Evolutionary conservation across 768 basidiomycete genomes (phyloP).

Genomic region (Saitozyma podzolica): DNA sequence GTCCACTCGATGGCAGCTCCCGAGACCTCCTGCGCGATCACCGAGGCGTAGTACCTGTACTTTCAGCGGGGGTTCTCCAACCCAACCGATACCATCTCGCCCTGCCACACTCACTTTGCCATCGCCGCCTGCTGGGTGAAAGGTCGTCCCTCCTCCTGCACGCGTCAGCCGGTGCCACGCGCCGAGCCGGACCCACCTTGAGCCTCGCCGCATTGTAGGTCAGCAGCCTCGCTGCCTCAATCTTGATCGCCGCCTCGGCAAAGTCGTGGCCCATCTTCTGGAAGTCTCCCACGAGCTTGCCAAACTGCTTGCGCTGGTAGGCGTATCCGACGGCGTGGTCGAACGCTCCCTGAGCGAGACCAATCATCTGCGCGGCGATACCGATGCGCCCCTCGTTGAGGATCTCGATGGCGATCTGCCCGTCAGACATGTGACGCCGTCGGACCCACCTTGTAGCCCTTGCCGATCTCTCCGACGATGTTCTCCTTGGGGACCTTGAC

Average conservation of each 20-base stretch:
- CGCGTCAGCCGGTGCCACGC: slow-evolving; percentile 44
- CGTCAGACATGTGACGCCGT: not conserved
- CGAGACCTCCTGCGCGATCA: slow-evolving; percentile 82
- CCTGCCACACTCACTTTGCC: slow-evolving; percentile 64
- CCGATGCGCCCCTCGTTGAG: slow-evolving; percentile 97
- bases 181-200: slow-evolving; percentile 35
- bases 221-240: slow-evolving; percentile 83
- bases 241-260: slow-evolving; percentile 81
- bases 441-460: slow-evolving; percentile 74
- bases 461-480: slow-evolving; percentile 75
- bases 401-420: slow-evolving; percentile 88
- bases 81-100: not conserved
- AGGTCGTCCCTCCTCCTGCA: slow-evolving; percentile 71
- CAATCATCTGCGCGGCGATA: slow-evolving; percentile 98
- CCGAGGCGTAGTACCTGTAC: slow-evolving; percentile 69
- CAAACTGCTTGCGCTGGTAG: slow-evolving; percentile 90
- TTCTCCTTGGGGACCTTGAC: slow-evolving; percentile 81
- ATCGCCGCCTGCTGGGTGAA: slow-evolving; percentile 96
- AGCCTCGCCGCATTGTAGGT: slow-evolving; percentile 95
- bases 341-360: slow-evolving; percentile 95
- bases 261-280: slow-evolving; percentile 96
- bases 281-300: slow-evolving; percentile 79
- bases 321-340: slow-evolving; percentile 94
- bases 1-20: slow-evolving; percentile 95
- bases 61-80: not conserved